Base-by-base conservation (phyloP, 169 alveolate genomes). In the Babesia bigemina region DNA sequence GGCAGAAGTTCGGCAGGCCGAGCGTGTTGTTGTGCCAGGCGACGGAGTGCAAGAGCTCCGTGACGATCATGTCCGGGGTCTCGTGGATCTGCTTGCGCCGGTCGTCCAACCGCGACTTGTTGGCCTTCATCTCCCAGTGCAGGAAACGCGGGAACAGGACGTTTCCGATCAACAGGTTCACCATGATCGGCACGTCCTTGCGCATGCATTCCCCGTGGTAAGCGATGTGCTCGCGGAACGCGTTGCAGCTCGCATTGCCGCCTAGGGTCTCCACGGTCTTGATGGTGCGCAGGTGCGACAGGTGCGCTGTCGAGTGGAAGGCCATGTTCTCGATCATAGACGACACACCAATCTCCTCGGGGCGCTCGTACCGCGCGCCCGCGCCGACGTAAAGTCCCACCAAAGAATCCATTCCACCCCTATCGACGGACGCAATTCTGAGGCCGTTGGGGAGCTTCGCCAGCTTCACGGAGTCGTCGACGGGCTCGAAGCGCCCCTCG, bases 11-110 rank as follows among this genome's bases (percentile, higher is more conserved):
- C 39, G 74, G 84, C 59, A 78, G 56, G 19, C 97, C 97, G 72
- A 93, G 86, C 33, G 97, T 93, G 86, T 93, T 93, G 86, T 93
- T 93, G 79, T 92, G 92, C 88, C 93, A 93, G 21, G 97, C 96
- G 33, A 92, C 92, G 63, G 87, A 81, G 77, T 93, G 97, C 58
- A 93, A 84, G 45, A 90, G 76, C 83, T 93, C 97, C 13, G 94
- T 91, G 33, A 92, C 92, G 73, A 85, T 69, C 61, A 65, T 70
- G 69, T 93, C 97, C 4, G 93, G 92, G 70, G 87, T 84, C 48
- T 72, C 88, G 66, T 75, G 57, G 22, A 88, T 36, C 83, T 74
- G 70, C 48, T 69, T 67, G 22, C 92, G 85, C 83, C 70, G 71
- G 29, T 74, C 74, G 50, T 78, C 79, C 72, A 88, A 75, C 26